Percentiles rank a stretch among this genome's conserved stretches.
Conservation (phyloP, 371 early-diverging fungal species). For the Mucor velutinosus region DNA sequence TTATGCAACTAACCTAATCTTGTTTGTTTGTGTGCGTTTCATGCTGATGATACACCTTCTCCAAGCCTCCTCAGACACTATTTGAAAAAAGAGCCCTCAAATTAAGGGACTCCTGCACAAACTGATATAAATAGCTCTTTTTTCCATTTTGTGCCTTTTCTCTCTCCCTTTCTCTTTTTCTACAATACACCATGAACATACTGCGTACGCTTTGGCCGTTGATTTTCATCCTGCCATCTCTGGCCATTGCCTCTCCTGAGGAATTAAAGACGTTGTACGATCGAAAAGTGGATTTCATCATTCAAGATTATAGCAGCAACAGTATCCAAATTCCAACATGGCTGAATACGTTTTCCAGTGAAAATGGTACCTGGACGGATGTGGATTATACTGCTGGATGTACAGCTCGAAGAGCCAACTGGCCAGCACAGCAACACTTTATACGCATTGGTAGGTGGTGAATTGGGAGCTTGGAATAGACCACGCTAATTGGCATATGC, state of each 20-base stretch:
- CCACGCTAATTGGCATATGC: neutral
- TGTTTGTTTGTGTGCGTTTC: conserved; percentile 2
- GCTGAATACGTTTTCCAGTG: conserved; percentile 7
- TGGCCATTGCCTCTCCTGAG: neutral
- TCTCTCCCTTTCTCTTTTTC: neutral
- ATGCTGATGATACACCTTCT: neutral
- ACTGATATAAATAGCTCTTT: neutral
- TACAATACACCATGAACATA: neutral
- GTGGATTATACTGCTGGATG: conserved; percentile 32
- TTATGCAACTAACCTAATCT: neutral
- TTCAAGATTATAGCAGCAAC: conserved; percentile 14
- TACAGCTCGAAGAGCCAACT: conserved; percentile 29
- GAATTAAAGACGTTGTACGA: conserved; percentile 19
- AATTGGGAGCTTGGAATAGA: neutral
- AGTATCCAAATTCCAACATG: conserved; percentile 9
- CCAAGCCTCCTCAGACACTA: neutral
- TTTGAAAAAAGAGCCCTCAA: neutral
- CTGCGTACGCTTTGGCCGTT: neutral
- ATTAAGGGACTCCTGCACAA: neutral
- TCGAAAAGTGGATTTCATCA: conserved; percentile 17
- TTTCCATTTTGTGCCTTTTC: neutral
- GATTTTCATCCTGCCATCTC: neutral
- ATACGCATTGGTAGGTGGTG: conserved; percentile 17
- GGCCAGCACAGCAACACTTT: conserved; percentile 36
- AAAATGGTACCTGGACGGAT: conserved; percentile 25